phyloP scores from a whole-genome alignment of 176 grass and related monocot genomes.

The Oryza glumipatula region DNA sequence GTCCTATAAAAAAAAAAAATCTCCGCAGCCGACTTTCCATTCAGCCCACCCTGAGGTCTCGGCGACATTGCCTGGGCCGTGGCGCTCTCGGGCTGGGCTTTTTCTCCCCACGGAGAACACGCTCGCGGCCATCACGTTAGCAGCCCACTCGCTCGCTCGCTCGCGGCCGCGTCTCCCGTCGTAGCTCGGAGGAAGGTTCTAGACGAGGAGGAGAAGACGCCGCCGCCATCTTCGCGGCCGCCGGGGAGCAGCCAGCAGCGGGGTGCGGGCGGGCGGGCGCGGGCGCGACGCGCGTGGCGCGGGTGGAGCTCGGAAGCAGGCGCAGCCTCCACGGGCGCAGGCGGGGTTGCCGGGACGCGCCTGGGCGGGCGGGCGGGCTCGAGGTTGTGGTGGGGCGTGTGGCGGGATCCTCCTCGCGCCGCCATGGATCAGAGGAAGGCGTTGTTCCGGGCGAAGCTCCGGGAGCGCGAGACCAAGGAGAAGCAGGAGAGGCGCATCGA shows the following conservation, averaged over 20 bases:
- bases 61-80: too few species aligned
- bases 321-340: background rate
- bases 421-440: conserved; percentile 91
- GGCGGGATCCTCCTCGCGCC: background rate
- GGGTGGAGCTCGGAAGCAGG: background rate
- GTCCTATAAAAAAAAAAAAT: too few species aligned
- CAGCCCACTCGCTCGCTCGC: too few species aligned
- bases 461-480: conserved; percentile 83
- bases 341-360: background rate
- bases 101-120: too few species aligned
- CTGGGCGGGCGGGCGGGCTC: background rate
- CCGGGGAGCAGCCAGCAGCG: background rate
- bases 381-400: background rate
- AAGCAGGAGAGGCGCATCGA: conserved; percentile 90
- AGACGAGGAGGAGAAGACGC: background rate
- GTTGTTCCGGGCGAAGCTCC: conserved; percentile 84
- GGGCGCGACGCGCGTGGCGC: too few species aligned
- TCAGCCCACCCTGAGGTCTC: too few species aligned
- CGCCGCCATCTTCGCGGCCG: background rate
- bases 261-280: too few species aligned
- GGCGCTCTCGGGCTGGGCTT: too few species aligned
- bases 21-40: too few species aligned
- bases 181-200: background rate
- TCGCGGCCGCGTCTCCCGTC: background rate
- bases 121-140: too few species aligned